Percentiles rank a stretch among this genome's conserved stretches.
These are phyloP conservation scores for Ceratocystis papillata DNA, from an alignment of 2,329 filamentous ascomycete species.

Conservation along the genomic window DNA sequence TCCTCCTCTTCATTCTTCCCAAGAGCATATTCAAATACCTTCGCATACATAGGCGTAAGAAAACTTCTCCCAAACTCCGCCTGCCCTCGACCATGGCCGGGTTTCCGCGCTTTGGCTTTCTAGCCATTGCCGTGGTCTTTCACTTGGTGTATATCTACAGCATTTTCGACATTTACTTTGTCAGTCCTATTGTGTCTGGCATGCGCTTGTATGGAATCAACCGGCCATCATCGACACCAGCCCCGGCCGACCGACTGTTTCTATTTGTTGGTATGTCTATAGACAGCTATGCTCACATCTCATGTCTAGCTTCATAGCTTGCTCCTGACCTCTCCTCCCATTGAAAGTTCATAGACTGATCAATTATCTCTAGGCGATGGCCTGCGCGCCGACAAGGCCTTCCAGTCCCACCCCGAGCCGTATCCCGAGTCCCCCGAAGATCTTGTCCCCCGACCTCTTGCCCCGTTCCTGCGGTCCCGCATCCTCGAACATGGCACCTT, in stretches of 20 bases:
- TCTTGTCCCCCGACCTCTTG: conserved; percentile 65
- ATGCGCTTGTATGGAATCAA: conserved; percentile 75
- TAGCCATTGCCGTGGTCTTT: conserved; percentile 81
- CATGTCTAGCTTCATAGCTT: background rate
- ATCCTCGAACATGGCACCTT: conserved; percentile 87
- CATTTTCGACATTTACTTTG: conserved; percentile 98
- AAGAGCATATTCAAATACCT: background rate
- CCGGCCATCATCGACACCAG: conserved; percentile 45
- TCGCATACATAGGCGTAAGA: too few relatives aligned
- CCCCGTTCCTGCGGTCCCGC: conserved; percentile 81
- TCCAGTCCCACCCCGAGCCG: conserved; percentile 84
- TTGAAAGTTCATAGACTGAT: background rate
- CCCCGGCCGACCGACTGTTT: conserved; percentile 81
- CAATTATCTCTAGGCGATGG: conserved; percentile 56
- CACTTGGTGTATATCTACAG: conserved; percentile 89
- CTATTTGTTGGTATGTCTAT: conserved; percentile 67
- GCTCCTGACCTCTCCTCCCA: background rate
- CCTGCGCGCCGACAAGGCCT: conserved; percentile 92
- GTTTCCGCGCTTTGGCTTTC: conserved; percentile 59
- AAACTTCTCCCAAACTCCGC: too few relatives aligned
- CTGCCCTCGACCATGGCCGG: conserved; percentile 16
- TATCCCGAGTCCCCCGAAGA: conserved; percentile 56
- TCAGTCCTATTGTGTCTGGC: conserved; percentile 90
- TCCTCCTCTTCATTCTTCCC: background rate
- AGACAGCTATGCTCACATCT: too few relatives aligned